Evolutionary conservation across 2,329 filamentous ascomycete species (phyloP).

Genomic region (Chaetothyriales sp.): DNA sequence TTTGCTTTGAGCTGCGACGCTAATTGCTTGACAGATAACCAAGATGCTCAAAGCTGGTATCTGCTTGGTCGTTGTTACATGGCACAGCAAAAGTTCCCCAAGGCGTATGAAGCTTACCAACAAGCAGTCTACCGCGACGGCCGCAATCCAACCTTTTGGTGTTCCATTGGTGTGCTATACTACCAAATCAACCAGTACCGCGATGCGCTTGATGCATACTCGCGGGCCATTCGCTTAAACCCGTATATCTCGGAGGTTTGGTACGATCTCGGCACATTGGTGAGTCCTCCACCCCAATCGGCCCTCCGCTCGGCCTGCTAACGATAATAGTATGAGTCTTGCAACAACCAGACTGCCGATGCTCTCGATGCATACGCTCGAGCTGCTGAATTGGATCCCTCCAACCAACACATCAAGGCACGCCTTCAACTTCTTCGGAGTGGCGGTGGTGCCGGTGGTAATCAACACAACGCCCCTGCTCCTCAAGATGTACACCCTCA

Average conservation of each 20-base stretch:
- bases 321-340: constrained; percentile 70
- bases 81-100: constrained; percentile 97
- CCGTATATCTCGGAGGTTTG: constrained; percentile 98
- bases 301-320: constrained; percentile 14
- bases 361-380: constrained; percentile 90
- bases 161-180: constrained; percentile 95
- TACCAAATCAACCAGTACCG: constrained; percentile 99
- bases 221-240: constrained; percentile 86
- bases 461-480: constrained; percentile 63
- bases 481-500: constrained; percentile 94
- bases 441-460: constrained; percentile 57
- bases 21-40: constrained; percentile 50
- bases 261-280: constrained; percentile 93
- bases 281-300: constrained; percentile 34
- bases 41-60: constrained; percentile 96
- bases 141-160: constrained; percentile 97
- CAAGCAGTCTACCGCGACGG: constrained; percentile 97
- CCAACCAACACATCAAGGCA: constrained; percentile 91
- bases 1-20: background rate
- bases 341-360: constrained; percentile 96
- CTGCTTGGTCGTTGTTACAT: constrained; percentile 95
- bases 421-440: constrained; percentile 77
- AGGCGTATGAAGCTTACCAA: constrained; percentile 96
- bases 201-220: constrained; percentile 93
- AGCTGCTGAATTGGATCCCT: constrained; percentile 83